Base-by-base conservation (phyloP, 441 rosid species). In the Hura crepitans region DNA sequence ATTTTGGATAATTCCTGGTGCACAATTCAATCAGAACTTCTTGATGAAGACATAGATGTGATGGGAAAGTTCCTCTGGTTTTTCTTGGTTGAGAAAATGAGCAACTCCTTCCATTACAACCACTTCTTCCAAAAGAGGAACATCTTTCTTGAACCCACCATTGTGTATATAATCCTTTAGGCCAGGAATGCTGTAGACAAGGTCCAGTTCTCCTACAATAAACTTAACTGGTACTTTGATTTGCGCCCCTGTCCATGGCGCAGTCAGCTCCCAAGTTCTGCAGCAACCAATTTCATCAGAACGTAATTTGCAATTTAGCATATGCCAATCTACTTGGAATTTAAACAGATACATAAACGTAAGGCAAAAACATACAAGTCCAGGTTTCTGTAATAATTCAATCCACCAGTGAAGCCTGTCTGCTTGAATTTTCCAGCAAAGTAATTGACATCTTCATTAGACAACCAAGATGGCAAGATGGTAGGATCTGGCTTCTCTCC, bases 341-440 rank as follows among this genome's bases (percentile, higher is more conserved):
- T n/a, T n/a, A n/a, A n/a, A n/a, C n/a, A n/a, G n/a, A 7, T 7
- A 39, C 13, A 7, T 7, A 33, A 33, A 33, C 37, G 3, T 33
- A 53, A 54, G 12, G n/a, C 39, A 5, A 2, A 18, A 50, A 65
- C 85, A 75, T 74, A 87, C 89, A 81, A 68, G 75, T 83, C 79
- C 69, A 82, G 20, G 71, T 85, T 85, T 56, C 89, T 78, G 77
- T 87, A 87, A 76, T 85, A 87, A 81, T 85, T 87, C 49, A 85
- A 72, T 14, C 85, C 81, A 20, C 88, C 85, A 1, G 82, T 80
- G 81, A 85, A 85, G 39, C 89, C 85, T 5, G 66, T 78, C 59
- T 78, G 74, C 25, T 78, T 72, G 35, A 80, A 86, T 67, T 76
- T 77, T 31, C 72, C 56, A 65, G 73, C 74, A 18, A 74, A 86